phyloP scores from a whole-genome alignment of 2,329 filamentous ascomycete genomes.

The Ophiostoma novo-ulmi region DNA sequence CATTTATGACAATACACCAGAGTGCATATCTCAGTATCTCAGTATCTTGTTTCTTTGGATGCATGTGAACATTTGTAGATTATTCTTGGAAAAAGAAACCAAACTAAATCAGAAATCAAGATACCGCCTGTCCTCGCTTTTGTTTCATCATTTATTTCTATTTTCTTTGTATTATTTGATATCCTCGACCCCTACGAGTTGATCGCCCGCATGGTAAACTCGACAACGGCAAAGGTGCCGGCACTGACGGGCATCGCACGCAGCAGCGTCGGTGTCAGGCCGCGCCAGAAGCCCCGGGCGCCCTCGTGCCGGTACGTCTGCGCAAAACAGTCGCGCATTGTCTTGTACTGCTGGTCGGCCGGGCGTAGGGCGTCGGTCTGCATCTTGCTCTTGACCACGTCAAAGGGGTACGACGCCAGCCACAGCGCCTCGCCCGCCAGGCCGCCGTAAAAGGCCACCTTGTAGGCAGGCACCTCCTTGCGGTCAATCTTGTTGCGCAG shows the following conservation, averaged over 20 bases:
- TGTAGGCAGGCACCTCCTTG: conserved; percentile 72
- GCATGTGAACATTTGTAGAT: too few species aligned
- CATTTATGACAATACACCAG: too few species aligned
- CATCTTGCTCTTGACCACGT: conserved; percentile 99
- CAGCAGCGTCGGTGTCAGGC: conserved; percentile 80
- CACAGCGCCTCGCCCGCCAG: conserved; percentile 90
- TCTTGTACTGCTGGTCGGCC: conserved; percentile 61
- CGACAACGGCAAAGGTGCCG: conserved; percentile 88
- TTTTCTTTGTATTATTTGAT: not conserved
- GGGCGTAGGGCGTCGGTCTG: conserved; percentile 87
- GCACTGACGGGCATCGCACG: conserved; percentile 97
- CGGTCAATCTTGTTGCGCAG: conserved; percentile 69
- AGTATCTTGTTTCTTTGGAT: too few species aligned
- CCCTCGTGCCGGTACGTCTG: conserved; percentile 78
- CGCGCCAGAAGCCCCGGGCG: conserved; percentile 84
- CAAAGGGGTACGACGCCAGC: conserved; percentile 89
- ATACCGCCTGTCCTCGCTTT: not conserved
- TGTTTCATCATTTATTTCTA: not conserved
- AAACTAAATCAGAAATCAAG: too few species aligned
- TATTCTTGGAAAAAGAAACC: too few species aligned
- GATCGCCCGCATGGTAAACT: conserved; percentile 60
- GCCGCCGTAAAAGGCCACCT: conserved; percentile 88
- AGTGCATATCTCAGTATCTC: too few species aligned
- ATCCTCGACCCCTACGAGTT: conserved; percentile 33
- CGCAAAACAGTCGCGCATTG: conserved; percentile 83